A percentile compares a stretch with the other conserved stretches of the same genome.
Evolutionary conservation across 768 basidiomycete species (phyloP).

Genomic region (Tricholoma saponaceum): DNA sequence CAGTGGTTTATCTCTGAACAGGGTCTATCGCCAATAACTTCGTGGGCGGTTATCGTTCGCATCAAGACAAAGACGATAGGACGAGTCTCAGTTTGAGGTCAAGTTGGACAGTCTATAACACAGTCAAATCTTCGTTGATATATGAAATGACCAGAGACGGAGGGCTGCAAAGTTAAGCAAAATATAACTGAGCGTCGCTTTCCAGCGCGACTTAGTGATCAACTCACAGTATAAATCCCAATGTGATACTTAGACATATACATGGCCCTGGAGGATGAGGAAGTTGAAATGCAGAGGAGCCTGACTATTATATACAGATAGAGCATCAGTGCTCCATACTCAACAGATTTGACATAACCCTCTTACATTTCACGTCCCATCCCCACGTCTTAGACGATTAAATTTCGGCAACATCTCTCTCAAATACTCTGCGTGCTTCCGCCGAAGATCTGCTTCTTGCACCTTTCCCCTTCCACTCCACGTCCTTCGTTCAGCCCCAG

Average conservation of each 20-base stretch:
- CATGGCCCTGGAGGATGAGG: neutral
- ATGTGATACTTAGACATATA: neutral
- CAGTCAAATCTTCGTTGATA: too few relatives aligned
- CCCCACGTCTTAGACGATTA: conserved; percentile 64
- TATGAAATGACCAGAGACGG: too few relatives aligned
- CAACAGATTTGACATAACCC: neutral
- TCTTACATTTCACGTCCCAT: conserved; percentile 35
- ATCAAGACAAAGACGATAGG: too few relatives aligned
- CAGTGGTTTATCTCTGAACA: too few relatives aligned
- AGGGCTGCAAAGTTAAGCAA: neutral
- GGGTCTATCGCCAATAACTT: too few relatives aligned
- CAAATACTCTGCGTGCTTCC: conserved; percentile 90
- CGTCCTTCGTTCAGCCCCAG: conserved; percentile 61
- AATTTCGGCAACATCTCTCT: conserved; percentile 91
- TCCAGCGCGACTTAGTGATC: too few relatives aligned
- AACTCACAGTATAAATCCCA: neutral
- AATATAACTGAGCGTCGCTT: neutral
- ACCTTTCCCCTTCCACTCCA: conserved; percentile 87
- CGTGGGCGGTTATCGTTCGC: too few relatives aligned
- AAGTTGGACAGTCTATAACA: too few relatives aligned
- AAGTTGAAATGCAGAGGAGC: neutral
- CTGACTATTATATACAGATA: too few relatives aligned
- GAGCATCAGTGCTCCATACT: too few relatives aligned
- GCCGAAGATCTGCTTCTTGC: conserved; percentile 78
- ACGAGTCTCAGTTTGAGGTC: too few relatives aligned